Evolutionary conservation across 169 alveolate genomes (phyloP).

Genomic region (Amoebophrya sp.): DNA sequence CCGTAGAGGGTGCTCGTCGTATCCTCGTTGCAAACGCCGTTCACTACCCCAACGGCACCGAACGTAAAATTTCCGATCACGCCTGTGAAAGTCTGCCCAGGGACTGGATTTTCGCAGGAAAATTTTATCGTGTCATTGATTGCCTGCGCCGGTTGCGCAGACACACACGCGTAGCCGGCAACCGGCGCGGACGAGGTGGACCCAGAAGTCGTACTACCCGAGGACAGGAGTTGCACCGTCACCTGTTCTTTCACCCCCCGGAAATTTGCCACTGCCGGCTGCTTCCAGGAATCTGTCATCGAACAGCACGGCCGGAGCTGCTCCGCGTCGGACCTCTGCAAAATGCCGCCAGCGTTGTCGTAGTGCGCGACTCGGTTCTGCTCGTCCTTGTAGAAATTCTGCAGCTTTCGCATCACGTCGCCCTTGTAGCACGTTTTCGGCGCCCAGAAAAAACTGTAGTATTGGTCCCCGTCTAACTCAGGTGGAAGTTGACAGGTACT

Average conservation of each 20-base stretch:
- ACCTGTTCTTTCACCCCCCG: slow-evolving; percentile 11
- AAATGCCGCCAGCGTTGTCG: background rate
- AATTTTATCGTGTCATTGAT: background rate
- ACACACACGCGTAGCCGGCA: slow-evolving; percentile 8
- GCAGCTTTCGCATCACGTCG: background rate
- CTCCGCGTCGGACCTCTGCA: background rate
- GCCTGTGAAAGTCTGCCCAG: background rate
- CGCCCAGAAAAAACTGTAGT: slow-evolving; percentile 15
- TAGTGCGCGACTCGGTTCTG: background rate
- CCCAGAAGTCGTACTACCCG: too few relatives aligned
- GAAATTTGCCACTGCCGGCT: background rate
- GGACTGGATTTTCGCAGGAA: background rate
- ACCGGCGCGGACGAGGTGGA: background rate
- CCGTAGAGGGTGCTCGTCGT: background rate
- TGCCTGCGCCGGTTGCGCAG: background rate
- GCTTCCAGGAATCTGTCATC: background rate
- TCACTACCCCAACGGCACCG: background rate
- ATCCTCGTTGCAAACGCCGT: background rate
- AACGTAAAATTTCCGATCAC: background rate
- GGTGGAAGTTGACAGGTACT: background rate
- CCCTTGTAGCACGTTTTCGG: slow-evolving; percentile 15
- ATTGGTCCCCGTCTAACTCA: background rate
- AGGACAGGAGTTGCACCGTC: too few relatives aligned
- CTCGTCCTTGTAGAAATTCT: background rate
- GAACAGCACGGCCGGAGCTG: background rate